Conservation (phyloP, 1,284 basidiomycete genomes). For the Microbotryum silenes-acaulis region DNA sequence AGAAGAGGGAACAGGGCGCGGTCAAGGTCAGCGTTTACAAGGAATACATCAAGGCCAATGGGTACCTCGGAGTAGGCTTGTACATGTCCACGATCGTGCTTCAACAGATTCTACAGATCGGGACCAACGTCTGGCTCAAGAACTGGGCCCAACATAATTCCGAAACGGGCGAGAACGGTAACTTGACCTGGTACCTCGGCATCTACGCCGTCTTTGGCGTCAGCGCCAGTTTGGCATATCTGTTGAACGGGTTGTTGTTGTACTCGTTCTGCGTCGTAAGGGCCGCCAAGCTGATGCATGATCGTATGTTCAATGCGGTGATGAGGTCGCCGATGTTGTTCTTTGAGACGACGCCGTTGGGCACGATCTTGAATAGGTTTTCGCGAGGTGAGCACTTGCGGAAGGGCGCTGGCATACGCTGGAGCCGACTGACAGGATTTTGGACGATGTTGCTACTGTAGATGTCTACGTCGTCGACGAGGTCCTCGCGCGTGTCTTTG, state of each 20-base stretch:
- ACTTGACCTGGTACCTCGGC: slow-evolving; percentile 21
- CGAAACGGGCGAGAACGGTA: slow-evolving; percentile 52
- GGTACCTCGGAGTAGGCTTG: slow-evolving; percentile 55
- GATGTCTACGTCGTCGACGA: slow-evolving; percentile 87
- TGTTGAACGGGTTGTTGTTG: slow-evolving; percentile 46
- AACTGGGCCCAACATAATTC: slow-evolving; percentile 74
- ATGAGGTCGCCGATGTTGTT: slow-evolving; percentile 76
- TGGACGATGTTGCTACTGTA: slow-evolving; percentile 76
- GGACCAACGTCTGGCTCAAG: slow-evolving; percentile 63
- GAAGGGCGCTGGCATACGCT: background rate
- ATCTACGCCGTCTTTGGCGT: slow-evolving; percentile 32
- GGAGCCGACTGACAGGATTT: slow-evolving; percentile 46
- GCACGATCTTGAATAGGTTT: slow-evolving; percentile 9
- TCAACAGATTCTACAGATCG: slow-evolving; percentile 44
- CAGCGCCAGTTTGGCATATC: slow-evolving; percentile 11
- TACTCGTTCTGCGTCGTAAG: slow-evolving; percentile 71
- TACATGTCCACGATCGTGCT: slow-evolving; percentile 57
- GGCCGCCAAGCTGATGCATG: slow-evolving; percentile 67
- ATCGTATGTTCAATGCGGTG: slow-evolving; percentile 53
- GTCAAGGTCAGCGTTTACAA: slow-evolving; percentile 72
- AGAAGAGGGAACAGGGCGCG: slow-evolving; percentile 66
- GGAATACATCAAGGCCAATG: slow-evolving; percentile 71
- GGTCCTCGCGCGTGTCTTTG: slow-evolving; percentile 62
- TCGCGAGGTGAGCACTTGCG: too few species aligned
- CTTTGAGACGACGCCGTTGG: slow-evolving; percentile 52